Evolutionary conservation across 192 early-diverging fungal species (phyloP), one percentile per base, ranked within the genome.

Genomic region (Chytriomyces hyalinus): DNA sequence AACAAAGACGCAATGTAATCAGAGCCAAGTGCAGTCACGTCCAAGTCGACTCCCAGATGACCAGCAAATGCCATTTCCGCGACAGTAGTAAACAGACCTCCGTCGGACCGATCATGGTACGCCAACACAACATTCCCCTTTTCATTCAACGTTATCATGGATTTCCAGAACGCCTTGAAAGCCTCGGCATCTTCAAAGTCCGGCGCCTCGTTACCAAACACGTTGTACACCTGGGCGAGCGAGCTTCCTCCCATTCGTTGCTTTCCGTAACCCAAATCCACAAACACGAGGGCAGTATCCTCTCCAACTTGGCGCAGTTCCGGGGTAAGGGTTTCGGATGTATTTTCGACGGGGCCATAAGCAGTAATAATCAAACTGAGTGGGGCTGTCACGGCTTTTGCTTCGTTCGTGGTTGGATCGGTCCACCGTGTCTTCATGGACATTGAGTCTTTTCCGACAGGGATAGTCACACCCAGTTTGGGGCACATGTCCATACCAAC

Each of bases 371-470:
- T 94, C 49, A 98, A 85, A 65, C 95, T 92, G 63, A 99, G 80
- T 0, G 98, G 98, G 7, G 96, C 93, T 4, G 93, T 96, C 20
- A 98, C 94, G 9, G 79, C 63, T 50, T 86, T 86, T 28, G 85
- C 84, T 49, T 84, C 75, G 57, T 76, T 76, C 15, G 70, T 75
- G n/a, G 76, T 74, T 63, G 88, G 75, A 6, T 82, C 78, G 48
- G 63, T 77, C 95, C 96, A 98, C 76, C 91, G 91, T 85, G 96
- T 93, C 87, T 96, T 95, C 98, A 99, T 99, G 50, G 94, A 96
- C 96, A 98, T 97, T 8, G 96, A 98, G 86, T 99, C 98, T 88
- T 99, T 99, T 68, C 98, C 98, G 20, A 99, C 98, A 6, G 98
- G 98, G 70, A 99, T 94, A 59, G 93, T 92, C 76, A 99, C 87